Percentiles rank a stretch among this genome's conserved stretches.
phyloP scores from a whole-genome alignment of 2,329 filamentous ascomycete species.

The Stagonosporopsis vannaccii region DNA sequence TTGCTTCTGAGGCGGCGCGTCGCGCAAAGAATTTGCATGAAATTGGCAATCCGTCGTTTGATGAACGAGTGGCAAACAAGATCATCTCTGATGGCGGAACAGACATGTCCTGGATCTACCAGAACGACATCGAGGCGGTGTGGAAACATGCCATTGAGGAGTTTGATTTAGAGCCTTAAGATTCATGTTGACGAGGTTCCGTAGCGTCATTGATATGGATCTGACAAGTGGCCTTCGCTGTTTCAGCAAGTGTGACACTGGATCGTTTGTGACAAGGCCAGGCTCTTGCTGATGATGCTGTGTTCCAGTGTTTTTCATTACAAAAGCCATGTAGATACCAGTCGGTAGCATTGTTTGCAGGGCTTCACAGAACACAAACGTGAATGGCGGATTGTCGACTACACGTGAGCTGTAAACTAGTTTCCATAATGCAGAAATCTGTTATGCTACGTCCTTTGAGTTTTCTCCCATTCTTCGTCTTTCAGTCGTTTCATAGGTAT shows the following conservation, averaged over 20 bases:
- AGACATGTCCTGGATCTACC: constrained; percentile 53
- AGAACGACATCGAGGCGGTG: constrained; percentile 52
- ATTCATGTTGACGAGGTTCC: too few species aligned
- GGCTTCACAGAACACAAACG: neutral
- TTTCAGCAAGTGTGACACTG: too few species aligned
- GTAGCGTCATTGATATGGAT: too few species aligned
- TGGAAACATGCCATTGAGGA: constrained; percentile 32
- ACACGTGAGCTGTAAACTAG: too few species aligned
- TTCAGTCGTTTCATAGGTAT: neutral
- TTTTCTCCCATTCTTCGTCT: neutral
- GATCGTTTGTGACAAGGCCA: too few species aligned
- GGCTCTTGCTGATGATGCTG: too few species aligned
- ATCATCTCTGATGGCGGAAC: constrained; percentile 42
- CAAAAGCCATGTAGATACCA: too few species aligned
- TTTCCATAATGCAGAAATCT: too few species aligned
- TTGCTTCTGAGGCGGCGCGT: constrained; percentile 27
- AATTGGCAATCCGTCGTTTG: constrained; percentile 27
- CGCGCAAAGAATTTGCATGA: constrained; percentile 18
- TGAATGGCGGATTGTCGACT: too few species aligned
- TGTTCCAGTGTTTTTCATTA: too few species aligned
- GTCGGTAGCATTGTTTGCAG: too few species aligned
- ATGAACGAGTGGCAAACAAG: constrained; percentile 39
- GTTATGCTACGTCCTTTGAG: neutral
- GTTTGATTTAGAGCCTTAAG: neutral
- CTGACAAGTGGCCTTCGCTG: neutral